These are phyloP conservation scores for Verticillium longisporum DNA, from an alignment of 2,329 filamentous ascomycete species.

Conservation along the genomic window DNA sequence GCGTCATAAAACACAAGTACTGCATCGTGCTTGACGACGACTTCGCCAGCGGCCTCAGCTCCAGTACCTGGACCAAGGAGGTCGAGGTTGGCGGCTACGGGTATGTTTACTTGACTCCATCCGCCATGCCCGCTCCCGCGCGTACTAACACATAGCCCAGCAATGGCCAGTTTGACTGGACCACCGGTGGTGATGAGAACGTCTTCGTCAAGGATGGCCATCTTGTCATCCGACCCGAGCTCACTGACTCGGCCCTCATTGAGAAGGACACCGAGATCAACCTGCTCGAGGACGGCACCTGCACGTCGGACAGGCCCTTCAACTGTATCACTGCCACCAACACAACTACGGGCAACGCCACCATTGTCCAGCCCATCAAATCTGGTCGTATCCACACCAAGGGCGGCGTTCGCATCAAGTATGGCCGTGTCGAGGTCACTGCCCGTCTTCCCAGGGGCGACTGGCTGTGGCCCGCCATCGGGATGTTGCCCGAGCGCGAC, in stretches of 20 bases:
- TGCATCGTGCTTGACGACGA: constrained; percentile 61
- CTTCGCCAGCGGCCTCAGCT: constrained; percentile 50
- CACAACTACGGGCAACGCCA: constrained; percentile 60
- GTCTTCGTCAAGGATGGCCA: constrained; percentile 63
- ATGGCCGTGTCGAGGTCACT: constrained; percentile 73
- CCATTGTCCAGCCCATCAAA: constrained; percentile 69
- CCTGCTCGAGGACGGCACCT: constrained; percentile 57
- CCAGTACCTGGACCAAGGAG: constrained; percentile 65
- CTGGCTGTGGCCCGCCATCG: constrained; percentile 90
- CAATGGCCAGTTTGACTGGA: constrained; percentile 76
- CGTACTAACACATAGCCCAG: constrained; percentile 27
- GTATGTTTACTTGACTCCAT: constrained; percentile 38
- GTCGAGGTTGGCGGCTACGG: constrained; percentile 69
- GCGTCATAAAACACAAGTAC: constrained; percentile 69
- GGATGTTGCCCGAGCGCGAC: constrained; percentile 72
- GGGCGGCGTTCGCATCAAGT: constrained; percentile 65
- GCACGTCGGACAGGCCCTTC: constrained; percentile 51
- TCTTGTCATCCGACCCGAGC: constrained; percentile 69
- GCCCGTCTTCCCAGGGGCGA: constrained; percentile 72
- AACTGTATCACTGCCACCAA: constrained; percentile 68
- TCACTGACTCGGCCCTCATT: constrained; percentile 63
- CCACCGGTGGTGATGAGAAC: constrained; percentile 66
- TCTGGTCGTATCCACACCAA: constrained; percentile 75
- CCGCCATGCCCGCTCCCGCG: neutral
- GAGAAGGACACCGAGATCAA: constrained; percentile 62